A percentile compares a stretch with the other conserved stretches of the same genome.
Conservation (phyloP, 371 early-diverging fungal species). For the Capniomyces stellatus region DNA sequence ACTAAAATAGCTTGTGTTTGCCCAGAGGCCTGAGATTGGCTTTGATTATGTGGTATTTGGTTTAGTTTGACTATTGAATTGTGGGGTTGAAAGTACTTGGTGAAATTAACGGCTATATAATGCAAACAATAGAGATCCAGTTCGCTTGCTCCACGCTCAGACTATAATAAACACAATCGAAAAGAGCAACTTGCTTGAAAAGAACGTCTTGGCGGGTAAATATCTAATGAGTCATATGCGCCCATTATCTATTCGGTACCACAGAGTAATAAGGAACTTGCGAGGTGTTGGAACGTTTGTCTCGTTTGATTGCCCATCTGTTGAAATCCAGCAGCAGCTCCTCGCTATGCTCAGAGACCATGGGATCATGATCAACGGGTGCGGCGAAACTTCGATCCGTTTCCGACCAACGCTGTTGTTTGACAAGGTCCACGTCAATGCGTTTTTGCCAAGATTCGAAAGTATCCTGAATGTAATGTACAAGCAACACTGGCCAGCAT, state of each 20-base stretch:
- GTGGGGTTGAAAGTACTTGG: too few relatives aligned
- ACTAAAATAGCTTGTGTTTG: too few relatives aligned
- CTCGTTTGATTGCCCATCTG: conserved; percentile 43
- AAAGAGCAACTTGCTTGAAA: conserved; percentile 30
- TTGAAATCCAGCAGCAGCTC: conserved; percentile 30
- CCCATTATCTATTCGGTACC: conserved; percentile 25
- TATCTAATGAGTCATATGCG: conserved; percentile 32
- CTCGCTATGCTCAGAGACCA: conserved; percentile 33
- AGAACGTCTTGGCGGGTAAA: conserved; percentile 32
- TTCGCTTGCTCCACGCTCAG: conserved; percentile 44
- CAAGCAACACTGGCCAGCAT: conserved; percentile 21
- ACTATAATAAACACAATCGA: conserved; percentile 40
- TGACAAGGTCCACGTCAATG: conserved; percentile 47
- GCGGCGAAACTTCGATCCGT: conserved; percentile 41
- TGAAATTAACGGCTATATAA: too few relatives aligned
- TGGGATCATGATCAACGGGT: conserved; percentile 55
- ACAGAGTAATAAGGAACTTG: conserved; percentile 24
- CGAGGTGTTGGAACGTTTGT: conserved; percentile 50
- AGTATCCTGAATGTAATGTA: conserved; percentile 23
- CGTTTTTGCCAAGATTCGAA: conserved; percentile 40
- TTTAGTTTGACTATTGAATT: too few relatives aligned
- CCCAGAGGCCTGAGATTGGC: too few relatives aligned
- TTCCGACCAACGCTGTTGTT: conserved; percentile 54
- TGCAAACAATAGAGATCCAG: conserved; percentile 55
- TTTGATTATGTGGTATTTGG: too few relatives aligned